Conservation (phyloP, 2,329 filamentous ascomycete species). For the Talaromyces islandicus region DNA sequence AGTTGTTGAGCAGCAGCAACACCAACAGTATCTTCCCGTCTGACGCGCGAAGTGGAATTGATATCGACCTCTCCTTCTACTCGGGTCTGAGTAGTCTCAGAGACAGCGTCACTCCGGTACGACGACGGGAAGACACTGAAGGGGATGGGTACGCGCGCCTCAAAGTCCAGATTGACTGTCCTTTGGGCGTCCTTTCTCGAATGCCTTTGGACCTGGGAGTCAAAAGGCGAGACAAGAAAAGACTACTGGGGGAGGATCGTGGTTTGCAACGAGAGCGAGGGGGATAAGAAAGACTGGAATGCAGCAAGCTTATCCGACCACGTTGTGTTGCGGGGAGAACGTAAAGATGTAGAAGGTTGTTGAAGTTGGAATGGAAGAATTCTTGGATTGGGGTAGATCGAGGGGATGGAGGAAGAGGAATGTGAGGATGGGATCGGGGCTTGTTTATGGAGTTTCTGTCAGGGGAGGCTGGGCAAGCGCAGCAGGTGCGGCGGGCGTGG, state of each 20-base stretch:
- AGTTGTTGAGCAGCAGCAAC: slow-evolving; percentile 28
- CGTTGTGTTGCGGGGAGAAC: slow-evolving; percentile 4
- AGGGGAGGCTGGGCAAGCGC: slow-evolving; percentile 2
- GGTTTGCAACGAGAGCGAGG: slow-evolving; percentile 13
- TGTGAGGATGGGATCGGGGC: slow-evolving; percentile 5
- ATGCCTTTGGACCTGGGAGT: slow-evolving; percentile 46
- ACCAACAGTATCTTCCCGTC: slow-evolving; percentile 84
- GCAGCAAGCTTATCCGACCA: slow-evolving; percentile 11
- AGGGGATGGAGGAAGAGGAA: slow-evolving; percentile 8
- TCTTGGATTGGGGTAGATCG: slow-evolving; percentile 3
- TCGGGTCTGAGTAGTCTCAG: slow-evolving; percentile 64
- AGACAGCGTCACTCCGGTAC: slow-evolving; percentile 73
- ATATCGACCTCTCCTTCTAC: slow-evolving; percentile 85
- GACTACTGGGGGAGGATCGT: slow-evolving; percentile 27
- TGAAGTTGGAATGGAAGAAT: slow-evolving; percentile 8
- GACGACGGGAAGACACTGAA: slow-evolving; percentile 99
- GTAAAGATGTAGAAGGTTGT: neutral
- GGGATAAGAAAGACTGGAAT: slow-evolving; percentile 9
- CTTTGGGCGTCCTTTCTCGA: slow-evolving; percentile 69
- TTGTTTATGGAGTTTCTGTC: slow-evolving; percentile 9
- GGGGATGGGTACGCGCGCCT: slow-evolving; percentile 97
- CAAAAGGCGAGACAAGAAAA: slow-evolving; percentile 46
- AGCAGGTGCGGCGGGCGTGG: slow-evolving; percentile 2
- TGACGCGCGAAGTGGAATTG: slow-evolving; percentile 70
- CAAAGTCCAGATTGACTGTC: slow-evolving; percentile 99